A percentile compares a stretch with the other conserved stretches of the same genome.
These are phyloP conservation scores for Aureobasidium sp. DNA, from an alignment of 2,329 filamentous ascomycete genomes.

Conservation along the genomic window DNA sequence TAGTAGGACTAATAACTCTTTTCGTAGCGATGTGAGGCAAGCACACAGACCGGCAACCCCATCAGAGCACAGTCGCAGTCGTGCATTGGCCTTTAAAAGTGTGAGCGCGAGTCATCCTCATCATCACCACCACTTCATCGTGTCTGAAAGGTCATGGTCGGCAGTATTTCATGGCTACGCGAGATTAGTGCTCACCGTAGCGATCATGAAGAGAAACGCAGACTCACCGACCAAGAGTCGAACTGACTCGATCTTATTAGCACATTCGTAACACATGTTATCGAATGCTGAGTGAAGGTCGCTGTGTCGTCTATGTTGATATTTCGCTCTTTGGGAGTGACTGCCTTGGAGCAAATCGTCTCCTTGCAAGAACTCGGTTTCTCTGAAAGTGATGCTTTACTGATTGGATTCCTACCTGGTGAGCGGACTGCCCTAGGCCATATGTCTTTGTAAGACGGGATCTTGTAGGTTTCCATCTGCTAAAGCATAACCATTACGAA, in stretches of 20 bases:
- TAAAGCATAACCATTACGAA: neutral
- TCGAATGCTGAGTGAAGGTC: neutral
- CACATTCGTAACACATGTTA: neutral
- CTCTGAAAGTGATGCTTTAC: too few species aligned
- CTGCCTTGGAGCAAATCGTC: neutral
- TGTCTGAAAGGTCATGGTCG: neutral
- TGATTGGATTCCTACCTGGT: too few species aligned
- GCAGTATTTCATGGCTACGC: neutral
- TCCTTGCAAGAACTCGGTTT: neutral
- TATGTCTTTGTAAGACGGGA: too few species aligned
- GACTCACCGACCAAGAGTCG: conserved; percentile 1
- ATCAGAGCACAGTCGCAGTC: neutral
- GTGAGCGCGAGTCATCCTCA: too few species aligned
- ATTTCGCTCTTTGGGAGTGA: neutral
- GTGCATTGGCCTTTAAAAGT: neutral
- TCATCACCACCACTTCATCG: too few species aligned
- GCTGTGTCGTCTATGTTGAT: neutral
- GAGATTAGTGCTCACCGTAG: neutral
- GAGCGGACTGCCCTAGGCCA: too few species aligned
- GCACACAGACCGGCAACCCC: too few species aligned
- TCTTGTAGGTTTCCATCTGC: too few species aligned
- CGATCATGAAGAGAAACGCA: neutral
- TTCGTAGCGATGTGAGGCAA: too few species aligned
- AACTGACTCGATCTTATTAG: neutral
- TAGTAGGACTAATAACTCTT: too few species aligned